phyloP scores from a whole-genome alignment of 2,329 filamentous ascomycete species.

The Ascochyta fabae region DNA sequence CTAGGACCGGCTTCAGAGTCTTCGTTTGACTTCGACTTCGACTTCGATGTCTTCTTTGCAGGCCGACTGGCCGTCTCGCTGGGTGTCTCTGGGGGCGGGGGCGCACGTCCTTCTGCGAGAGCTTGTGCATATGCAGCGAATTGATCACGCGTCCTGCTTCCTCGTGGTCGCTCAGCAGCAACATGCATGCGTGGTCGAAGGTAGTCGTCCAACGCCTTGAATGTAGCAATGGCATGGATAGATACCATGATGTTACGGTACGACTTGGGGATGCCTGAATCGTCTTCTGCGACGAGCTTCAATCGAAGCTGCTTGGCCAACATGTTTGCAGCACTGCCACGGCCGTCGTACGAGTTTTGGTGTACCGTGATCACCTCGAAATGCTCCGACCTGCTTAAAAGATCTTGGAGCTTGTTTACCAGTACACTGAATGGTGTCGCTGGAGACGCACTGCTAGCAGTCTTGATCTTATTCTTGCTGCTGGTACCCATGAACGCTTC shows the following conservation, averaged over 20 bases:
- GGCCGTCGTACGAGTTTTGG: conserved; percentile 87
- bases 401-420: conserved; percentile 91
- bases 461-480: conserved; percentile 66
- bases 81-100: conserved; percentile 47
- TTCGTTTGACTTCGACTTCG: conserved; percentile 47
- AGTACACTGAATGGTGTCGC: conserved; percentile 88
- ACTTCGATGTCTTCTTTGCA: conserved; percentile 40
- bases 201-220: conserved; percentile 96
- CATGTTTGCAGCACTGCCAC: conserved; percentile 93
- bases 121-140: conserved; percentile 80
- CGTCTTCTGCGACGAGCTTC: conserved; percentile 85
- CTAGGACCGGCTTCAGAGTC: conserved; percentile 55
- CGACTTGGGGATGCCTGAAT: conserved; percentile 83
- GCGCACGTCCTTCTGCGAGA: conserved; percentile 56
- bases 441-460: conserved; percentile 70
- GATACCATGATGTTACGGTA: conserved; percentile 98
- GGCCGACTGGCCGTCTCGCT: conserved; percentile 40
- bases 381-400: conserved; percentile 95
- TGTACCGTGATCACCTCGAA: conserved; percentile 97
- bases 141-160: conserved; percentile 64
- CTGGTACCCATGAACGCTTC: conserved; percentile 87
- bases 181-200: conserved; percentile 86
- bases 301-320: conserved; percentile 93
- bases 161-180: conserved; percentile 74
- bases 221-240: conserved; percentile 97